phyloP scores from a whole-genome alignment of 331 rosid genomes.

The Rhamnella rubrinervis region DNA sequence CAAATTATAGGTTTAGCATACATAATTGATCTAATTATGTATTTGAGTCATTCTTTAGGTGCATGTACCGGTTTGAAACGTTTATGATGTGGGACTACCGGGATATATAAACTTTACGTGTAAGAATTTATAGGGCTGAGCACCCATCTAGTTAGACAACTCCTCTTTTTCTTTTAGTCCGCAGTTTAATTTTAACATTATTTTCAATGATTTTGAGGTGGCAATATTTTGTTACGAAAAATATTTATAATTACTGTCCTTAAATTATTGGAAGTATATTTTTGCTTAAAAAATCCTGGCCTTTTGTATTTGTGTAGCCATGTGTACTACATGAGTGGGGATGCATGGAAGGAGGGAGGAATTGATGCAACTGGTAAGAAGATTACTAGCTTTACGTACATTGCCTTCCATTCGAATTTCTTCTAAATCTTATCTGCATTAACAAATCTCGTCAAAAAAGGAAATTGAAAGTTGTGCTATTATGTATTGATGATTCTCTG shows the following conservation, averaged over 20 bases:
- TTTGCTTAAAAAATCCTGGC: slow-evolving; percentile 28
- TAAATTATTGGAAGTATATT: background rate
- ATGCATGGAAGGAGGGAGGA: slow-evolving; percentile 99
- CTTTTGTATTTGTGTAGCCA: slow-evolving; percentile 52
- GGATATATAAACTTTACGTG: background rate
- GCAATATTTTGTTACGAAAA: background rate
- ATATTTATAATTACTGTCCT: background rate
- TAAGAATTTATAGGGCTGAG: background rate
- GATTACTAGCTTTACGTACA: slow-evolving; percentile 2
- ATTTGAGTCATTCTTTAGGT: no score
- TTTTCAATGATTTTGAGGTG: background rate
- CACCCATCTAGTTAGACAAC: background rate
- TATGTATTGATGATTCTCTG: background rate
- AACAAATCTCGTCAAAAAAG: background rate
- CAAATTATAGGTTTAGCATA: no score
- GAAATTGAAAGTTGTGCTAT: background rate
- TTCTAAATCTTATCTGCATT: background rate
- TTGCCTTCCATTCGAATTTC: background rate
- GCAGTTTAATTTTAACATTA: background rate
- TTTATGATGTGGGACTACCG: background rate
- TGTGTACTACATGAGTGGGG: slow-evolving; percentile 97
- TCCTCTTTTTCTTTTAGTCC: background rate
- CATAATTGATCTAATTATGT: no score
- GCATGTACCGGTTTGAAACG: no score
- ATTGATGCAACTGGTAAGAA: slow-evolving; percentile 93